These are phyloP conservation scores for Oryza officinalis DNA, from an alignment of 176 grass and related monocot genomes.

Conservation along the genomic window DNA sequence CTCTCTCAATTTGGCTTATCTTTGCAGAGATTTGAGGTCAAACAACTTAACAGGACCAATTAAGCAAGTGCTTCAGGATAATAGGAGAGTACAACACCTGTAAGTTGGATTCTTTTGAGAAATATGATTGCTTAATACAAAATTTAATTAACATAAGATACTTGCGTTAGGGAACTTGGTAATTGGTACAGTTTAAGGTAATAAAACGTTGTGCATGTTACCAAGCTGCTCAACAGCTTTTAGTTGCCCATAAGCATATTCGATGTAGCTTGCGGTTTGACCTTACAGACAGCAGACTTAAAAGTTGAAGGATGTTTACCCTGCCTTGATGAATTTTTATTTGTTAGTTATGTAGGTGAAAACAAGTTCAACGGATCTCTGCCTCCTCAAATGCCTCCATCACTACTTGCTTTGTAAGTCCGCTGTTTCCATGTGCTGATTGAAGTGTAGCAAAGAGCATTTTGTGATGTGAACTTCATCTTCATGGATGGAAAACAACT, in stretches of 20 bases:
- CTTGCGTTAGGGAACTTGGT: background rate
- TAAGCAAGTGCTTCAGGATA: background rate
- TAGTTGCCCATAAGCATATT: background rate
- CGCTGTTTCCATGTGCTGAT: background rate
- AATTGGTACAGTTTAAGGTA: slow-evolving; percentile 2
- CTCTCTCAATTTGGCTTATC: background rate
- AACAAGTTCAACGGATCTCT: slow-evolving; percentile 47
- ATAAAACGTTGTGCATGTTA: background rate
- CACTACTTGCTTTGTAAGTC: slow-evolving; percentile 45
- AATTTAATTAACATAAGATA: background rate
- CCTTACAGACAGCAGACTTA: no score
- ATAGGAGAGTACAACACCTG: background rate
- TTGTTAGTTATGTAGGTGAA: slow-evolving; percentile 50
- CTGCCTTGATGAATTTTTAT: slow-evolving; percentile 11
- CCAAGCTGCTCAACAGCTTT: background rate
- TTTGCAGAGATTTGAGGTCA: slow-evolving; percentile 48
- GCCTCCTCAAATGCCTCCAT: slow-evolving; percentile 29
- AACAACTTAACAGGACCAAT: slow-evolving; percentile 40
- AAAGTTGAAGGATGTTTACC: background rate
- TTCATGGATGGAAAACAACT: background rate
- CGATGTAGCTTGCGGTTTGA: background rate
- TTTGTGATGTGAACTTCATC: background rate
- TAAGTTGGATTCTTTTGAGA: slow-evolving; percentile 36
- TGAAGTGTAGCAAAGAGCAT: background rate
- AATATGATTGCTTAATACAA: background rate